A percentile compares a stretch with the other conserved stretches of the same genome.
phyloP scores from a whole-genome alignment of 257 asterid species.

The Eustoma russellianum region DNA sequence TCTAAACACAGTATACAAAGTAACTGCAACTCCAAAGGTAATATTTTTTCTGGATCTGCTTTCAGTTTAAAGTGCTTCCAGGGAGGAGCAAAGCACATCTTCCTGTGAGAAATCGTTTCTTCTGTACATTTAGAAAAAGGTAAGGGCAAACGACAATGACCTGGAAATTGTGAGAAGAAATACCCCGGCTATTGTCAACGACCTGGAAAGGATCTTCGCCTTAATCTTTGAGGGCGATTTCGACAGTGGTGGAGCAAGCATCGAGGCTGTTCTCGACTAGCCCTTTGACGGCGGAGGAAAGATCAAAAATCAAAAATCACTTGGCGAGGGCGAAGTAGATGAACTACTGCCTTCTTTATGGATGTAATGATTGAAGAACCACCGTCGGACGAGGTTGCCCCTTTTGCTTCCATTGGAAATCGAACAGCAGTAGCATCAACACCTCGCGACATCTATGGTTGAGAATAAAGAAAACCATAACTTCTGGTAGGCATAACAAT shows the following conservation, averaged over 20 bases:
- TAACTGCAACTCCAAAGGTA: no score
- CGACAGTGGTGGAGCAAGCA: slow-evolving; percentile 87
- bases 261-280: slow-evolving; percentile 98
- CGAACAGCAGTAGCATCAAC: no score
- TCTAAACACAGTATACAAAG: no score
- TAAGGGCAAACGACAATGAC: slow-evolving; percentile 21
- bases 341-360: slow-evolving; percentile 62
- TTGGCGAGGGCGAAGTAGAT: slow-evolving; percentile 85
- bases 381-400: neutral
- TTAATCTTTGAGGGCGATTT: slow-evolving; percentile 60
- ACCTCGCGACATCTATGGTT: no score
- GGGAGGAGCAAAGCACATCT: no score
- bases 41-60: no score
- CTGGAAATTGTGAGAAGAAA: slow-evolving; percentile 70
- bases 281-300: slow-evolving; percentile 94
- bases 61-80: no score
- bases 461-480: no score
- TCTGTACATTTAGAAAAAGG: no score
- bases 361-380: slow-evolving; percentile 40
- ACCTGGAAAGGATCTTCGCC: slow-evolving; percentile 86
- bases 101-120: no score
- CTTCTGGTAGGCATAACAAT: no score
- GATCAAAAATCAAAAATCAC: slow-evolving; percentile 80
- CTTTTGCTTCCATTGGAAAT: slow-evolving; percentile 2
- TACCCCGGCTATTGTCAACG: slow-evolving; percentile 84